Percentiles rank a stretch among this genome's conserved stretches.
These are phyloP conservation scores for Phytophthora cryptogea DNA, from an alignment of 352 stramenopile species.

Conservation along the genomic window DNA sequence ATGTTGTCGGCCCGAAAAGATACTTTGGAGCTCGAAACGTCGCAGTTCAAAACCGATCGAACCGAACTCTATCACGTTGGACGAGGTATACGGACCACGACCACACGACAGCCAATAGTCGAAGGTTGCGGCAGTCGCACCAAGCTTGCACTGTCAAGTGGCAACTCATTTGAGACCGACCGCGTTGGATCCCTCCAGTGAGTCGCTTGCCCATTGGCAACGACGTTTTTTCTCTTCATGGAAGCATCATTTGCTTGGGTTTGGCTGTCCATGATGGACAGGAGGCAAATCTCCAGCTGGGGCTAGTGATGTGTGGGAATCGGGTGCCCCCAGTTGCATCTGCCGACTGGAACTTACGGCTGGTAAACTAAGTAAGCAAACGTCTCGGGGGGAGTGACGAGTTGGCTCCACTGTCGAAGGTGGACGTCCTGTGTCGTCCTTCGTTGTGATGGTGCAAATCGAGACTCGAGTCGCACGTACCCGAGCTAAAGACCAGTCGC, in stretches of 20 bases:
- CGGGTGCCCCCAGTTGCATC: conserved; percentile 17
- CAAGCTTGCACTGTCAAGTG: neutral
- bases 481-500: conserved; percentile 26
- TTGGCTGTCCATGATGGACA: neutral
- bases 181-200: neutral
- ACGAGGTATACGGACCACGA: conserved; percentile 27
- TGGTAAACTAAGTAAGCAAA: neutral
- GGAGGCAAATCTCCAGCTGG: conserved; percentile 29
- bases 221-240: neutral
- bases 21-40: conserved; percentile 31
- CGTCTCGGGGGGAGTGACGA: conserved; percentile 13
- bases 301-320: conserved; percentile 18
- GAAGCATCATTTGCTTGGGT: too few species aligned
- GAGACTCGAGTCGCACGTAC: conserved; percentile 9
- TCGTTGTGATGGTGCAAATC: conserved; percentile 30
- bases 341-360: conserved; percentile 1
- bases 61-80: conserved; percentile 25
- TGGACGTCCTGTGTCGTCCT: conserved; percentile 26
- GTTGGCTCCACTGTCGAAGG: conserved; percentile 19
- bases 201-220: neutral
- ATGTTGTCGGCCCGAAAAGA: conserved; percentile 22
- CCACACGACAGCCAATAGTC: conserved; percentile 4
- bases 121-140: conserved; percentile 17
- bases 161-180: neutral
- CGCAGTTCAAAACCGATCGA: conserved; percentile 15